Evolutionary conservation across 208 protist species (phyloP), one percentile per base, ranked within the genome.

Genomic region (Angomonas desouzai): DNA sequence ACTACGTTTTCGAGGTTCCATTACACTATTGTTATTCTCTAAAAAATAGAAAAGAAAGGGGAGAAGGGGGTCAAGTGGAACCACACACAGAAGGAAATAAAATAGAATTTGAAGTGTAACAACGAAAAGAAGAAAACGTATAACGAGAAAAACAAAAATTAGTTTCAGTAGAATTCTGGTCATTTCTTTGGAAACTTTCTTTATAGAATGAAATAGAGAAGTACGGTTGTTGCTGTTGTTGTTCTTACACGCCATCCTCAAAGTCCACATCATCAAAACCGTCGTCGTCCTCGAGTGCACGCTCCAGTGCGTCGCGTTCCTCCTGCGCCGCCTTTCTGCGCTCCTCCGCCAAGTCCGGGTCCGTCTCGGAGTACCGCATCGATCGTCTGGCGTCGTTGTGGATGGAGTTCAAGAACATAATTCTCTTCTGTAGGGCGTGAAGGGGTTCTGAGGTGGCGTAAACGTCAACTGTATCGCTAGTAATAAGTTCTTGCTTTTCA

Each of bases 401-500:
- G 11, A 98, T 87, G 22, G 88, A 84, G 45, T 98, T 89, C 56
- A 98, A 96, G 68, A 98, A 98, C 48, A 89, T 76, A 64, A 98
- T 98, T 47, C 97, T 91, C 30, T 96, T 85, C 71, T 98, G 85
- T 62, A 98, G 96, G 0, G 93, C 96, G 36, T 88, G 64, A 47
- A 94, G 75, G 32, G 98, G 97, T 76, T 99, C 97, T 27, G 83
- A 89, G 13, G 98, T 99, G 22, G 92, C 89, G 79, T 99, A 99
- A 20, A 98, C 82, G 72, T 99, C 96, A 49, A 92, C 71, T 25
- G 72, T 87, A 36, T 98, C 97, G 56, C 89, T 98, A 20, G 92
- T 97, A 51, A 96, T 89, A 33, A 99, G 76, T 63, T 87, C 85
- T 16, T 90, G 85, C 29, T 87, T 85, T 40, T 93, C 85, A 75